These are phyloP conservation scores for Penicillium soppii DNA, from an alignment of 495 filamentous ascomycete species.

Conservation along the genomic window DNA sequence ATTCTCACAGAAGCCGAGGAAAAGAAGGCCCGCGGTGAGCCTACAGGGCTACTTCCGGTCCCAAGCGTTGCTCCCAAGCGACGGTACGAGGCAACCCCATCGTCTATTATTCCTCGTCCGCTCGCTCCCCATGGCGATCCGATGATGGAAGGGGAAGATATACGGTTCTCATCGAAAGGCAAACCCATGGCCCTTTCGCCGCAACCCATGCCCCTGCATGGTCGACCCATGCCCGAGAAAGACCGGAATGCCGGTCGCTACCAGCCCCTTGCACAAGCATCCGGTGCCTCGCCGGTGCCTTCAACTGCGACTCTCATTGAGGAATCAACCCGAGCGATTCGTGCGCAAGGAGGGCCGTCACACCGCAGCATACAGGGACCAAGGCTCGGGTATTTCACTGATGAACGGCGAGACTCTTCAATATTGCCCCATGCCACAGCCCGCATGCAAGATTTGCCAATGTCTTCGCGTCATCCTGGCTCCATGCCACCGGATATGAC, in stretches of 20 bases:
- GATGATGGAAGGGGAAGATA: constrained; percentile 53
- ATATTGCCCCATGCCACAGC: constrained; percentile 28
- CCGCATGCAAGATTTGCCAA: constrained; percentile 31
- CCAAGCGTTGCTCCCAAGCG: constrained; percentile 60
- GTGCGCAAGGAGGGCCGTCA: constrained; percentile 24
- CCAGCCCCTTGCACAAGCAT: constrained; percentile 46
- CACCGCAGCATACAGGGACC: constrained; percentile 39
- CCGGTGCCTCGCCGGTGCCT: constrained; percentile 30
- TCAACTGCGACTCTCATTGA: constrained; percentile 30
- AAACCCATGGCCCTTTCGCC: constrained; percentile 32
- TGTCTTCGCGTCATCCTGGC: constrained; percentile 31
- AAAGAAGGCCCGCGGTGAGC: constrained; percentile 67
- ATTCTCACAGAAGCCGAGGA: constrained; percentile 69
- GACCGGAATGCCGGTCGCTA: constrained; percentile 40
- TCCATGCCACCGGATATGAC: constrained; percentile 32
- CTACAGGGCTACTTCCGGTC: constrained; percentile 63
- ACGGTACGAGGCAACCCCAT: constrained; percentile 55
- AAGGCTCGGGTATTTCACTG: constrained; percentile 44
- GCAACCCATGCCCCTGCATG: constrained; percentile 33
- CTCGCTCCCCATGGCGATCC: constrained; percentile 59
- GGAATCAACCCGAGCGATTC: constrained; percentile 31
- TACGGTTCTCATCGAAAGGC: constrained; percentile 45
- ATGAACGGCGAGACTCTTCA: constrained; percentile 43
- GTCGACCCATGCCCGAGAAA: constrained; percentile 31
- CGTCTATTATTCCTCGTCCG: constrained; percentile 55